These are phyloP conservation scores for Mangifera indica DNA, from an alignment of 345 rosid species.

Conservation along the genomic window DNA sequence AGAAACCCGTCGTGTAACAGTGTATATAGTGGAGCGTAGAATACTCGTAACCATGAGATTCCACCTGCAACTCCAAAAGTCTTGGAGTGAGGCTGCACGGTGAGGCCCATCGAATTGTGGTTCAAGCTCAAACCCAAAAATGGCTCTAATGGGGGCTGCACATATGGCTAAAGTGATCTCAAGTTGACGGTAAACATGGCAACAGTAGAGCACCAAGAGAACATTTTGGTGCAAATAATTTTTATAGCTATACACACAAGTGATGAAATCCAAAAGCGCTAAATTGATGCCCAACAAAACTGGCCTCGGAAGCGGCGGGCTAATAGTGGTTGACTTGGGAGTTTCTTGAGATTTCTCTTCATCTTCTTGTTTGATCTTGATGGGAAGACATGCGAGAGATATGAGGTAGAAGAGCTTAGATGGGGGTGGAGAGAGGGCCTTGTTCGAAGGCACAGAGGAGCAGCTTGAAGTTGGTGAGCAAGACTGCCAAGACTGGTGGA, in stretches of 20 bases:
- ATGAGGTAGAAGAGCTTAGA: slow-evolving; percentile 49
- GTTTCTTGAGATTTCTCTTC: neutral
- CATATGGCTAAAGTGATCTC: slow-evolving; percentile 38
- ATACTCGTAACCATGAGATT: slow-evolving; percentile 56
- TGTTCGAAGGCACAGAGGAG: slow-evolving; percentile 59
- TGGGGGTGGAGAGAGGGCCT: slow-evolving; percentile 54
- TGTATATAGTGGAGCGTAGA: slow-evolving; percentile 52
- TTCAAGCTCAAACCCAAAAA: slow-evolving; percentile 51
- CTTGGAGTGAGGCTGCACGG: slow-evolving; percentile 67
- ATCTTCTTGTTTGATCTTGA: slow-evolving; percentile 32
- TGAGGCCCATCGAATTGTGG: slow-evolving; percentile 68
- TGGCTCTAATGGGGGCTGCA: slow-evolving; percentile 37
- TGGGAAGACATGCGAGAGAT: slow-evolving; percentile 56
- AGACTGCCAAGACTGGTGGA: slow-evolving; percentile 33
- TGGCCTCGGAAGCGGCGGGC: neutral
- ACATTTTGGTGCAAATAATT: slow-evolving; percentile 28
- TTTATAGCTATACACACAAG: slow-evolving; percentile 36
- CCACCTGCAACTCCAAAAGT: slow-evolving; percentile 86
- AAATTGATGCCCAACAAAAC: slow-evolving; percentile 35
- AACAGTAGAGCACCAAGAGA: slow-evolving; percentile 32
- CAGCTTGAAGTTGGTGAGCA: slow-evolving; percentile 70
- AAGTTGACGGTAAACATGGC: slow-evolving; percentile 40
- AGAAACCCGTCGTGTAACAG: slow-evolving; percentile 34
- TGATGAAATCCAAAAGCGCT: slow-evolving; percentile 26
- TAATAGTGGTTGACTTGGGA: neutral